Evolutionary conservation across 441 rosid species (phyloP).

Genomic region (Pelargonium australe): DNA sequence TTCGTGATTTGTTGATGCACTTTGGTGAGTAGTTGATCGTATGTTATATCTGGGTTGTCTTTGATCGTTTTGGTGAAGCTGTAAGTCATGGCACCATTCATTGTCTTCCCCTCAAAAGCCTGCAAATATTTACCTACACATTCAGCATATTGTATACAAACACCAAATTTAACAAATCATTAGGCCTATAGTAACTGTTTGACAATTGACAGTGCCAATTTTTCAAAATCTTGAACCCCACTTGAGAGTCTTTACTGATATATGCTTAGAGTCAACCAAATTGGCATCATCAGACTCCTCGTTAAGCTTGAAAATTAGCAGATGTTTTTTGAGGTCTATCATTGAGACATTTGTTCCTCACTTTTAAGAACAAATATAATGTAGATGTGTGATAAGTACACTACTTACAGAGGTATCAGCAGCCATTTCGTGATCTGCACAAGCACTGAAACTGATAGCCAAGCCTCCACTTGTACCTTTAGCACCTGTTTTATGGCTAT

Average conservation of each 20-base stretch:
- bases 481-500: constrained; percentile 6
- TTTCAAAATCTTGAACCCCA: no score
- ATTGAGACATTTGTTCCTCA: not conserved
- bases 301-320: no score
- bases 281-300: no score
- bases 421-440: constrained; percentile 9
- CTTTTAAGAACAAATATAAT: not conserved
- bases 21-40: not conserved
- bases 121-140: not conserved
- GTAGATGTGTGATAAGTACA: not conserved
- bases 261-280: no score
- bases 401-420: constrained; percentile 14
- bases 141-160: not conserved
- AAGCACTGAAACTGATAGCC: constrained; percentile 15
- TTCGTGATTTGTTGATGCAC: not conserved
- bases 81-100: constrained; percentile 12
- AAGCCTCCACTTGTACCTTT: constrained; percentile 15
- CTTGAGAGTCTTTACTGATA: no score
- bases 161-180: not conserved
- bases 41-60: not conserved
- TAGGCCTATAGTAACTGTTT: not conserved
- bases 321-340: not conserved
- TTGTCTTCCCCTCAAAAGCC: not conserved
- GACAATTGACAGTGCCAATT: no score
- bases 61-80: not conserved